phyloP scores from a whole-genome alignment of 805 yeast species.

The Citeromyces matritensis region DNA sequence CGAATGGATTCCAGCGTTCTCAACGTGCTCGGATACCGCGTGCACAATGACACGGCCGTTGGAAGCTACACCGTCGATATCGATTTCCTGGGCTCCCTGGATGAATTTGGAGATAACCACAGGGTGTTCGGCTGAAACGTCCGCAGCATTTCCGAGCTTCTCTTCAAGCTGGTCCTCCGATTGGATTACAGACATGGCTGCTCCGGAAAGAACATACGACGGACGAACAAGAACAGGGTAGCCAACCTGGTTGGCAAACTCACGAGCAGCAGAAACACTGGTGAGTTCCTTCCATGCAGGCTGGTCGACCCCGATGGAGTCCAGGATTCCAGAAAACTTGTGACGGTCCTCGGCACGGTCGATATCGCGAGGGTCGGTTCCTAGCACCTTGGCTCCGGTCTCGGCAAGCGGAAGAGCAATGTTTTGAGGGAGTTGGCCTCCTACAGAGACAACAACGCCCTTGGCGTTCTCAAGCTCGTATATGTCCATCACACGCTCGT shows the following conservation, averaged over 20 bases:
- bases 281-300: constrained; percentile 96
- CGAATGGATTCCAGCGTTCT: constrained; percentile 96
- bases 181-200: constrained; percentile 93
- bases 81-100: constrained; percentile 93
- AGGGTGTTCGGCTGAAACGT: constrained; percentile 92
- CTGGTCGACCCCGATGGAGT: constrained; percentile 87
- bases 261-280: constrained; percentile 71
- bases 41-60: constrained; percentile 84
- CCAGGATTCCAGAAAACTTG: constrained; percentile 89
- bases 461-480: constrained; percentile 81
- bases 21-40: constrained; percentile 95
- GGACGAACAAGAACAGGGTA: constrained; percentile 97
- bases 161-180: constrained; percentile 65
- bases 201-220: constrained; percentile 93
- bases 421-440: constrained; percentile 97
- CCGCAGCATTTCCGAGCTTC: constrained; percentile 77
- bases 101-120: constrained; percentile 95
- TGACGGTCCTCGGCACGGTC: constrained; percentile 98
- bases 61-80: constrained; percentile 90
- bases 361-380: constrained; percentile 89
- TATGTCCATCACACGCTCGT: constrained; percentile 94
- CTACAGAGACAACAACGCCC: constrained; percentile 92
- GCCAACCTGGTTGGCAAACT: constrained; percentile 73
- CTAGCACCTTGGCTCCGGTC: constrained; percentile 77
- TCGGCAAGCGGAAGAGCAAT: constrained; percentile 77